Evolutionary conservation across 2,329 filamentous ascomycete genomes (phyloP).

Genomic region (Colletotrichum lupini): DNA sequence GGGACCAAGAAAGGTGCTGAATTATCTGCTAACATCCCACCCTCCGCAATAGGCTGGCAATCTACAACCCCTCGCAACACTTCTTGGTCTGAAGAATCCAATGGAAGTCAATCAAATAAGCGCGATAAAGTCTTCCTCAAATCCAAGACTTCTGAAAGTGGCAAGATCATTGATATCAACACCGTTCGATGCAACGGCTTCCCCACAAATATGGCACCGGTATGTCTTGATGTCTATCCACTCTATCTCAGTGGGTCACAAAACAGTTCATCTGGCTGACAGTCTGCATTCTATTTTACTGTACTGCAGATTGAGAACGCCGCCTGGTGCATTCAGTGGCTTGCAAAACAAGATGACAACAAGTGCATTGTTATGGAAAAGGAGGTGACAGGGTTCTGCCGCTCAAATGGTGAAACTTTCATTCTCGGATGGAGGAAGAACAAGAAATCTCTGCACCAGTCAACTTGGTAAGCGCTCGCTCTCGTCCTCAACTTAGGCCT

Average conservation of each 20-base stretch:
- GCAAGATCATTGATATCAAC: neutral
- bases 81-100: neutral
- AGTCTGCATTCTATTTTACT: neutral
- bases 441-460: neutral
- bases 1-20: neutral
- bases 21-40: neutral
- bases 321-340: neutral
- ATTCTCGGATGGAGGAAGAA: conserved; percentile 18
- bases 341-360: neutral
- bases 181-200: neutral
- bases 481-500: no score
- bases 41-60: neutral
- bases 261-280: neutral
- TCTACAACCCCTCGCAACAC: neutral
- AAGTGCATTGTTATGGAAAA: neutral
- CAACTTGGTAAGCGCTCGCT: conserved; percentile 6
- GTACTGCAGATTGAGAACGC: neutral
- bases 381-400: neutral
- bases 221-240: neutral
- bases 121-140: neutral
- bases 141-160: neutral
- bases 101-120: neutral
- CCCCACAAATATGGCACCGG: neutral
- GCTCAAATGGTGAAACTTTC: neutral
- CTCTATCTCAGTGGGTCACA: neutral